Conservation (phyloP, 495 filamentous ascomycete genomes). For the Podospora sp. region DNA sequence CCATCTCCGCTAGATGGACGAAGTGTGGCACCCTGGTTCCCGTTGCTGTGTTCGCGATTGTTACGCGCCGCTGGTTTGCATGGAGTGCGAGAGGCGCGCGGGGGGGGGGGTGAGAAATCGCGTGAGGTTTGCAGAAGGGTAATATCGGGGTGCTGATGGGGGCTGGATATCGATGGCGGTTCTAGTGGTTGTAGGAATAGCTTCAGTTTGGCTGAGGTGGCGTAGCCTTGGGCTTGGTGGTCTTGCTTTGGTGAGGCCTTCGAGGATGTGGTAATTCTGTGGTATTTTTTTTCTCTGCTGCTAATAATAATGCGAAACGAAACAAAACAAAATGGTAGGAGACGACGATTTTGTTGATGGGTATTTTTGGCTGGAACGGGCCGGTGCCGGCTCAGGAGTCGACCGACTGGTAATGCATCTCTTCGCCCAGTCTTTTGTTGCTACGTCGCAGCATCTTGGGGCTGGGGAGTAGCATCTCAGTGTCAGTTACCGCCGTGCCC, state of each 20-base stretch:
- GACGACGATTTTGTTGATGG: background rate
- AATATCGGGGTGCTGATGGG: background rate
- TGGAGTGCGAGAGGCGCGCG: background rate
- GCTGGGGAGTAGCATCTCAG: constrained; percentile 3
- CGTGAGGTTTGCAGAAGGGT: constrained; percentile 1
- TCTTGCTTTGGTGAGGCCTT: too few species aligned
- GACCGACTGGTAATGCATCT: background rate
- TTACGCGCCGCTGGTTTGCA: constrained; percentile 13
- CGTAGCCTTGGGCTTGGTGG: too few species aligned
- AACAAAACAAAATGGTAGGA: background rate
- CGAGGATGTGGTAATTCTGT: too few species aligned
- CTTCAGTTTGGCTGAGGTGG: background rate
- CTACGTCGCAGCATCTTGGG: background rate
- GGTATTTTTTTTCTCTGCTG: background rate
- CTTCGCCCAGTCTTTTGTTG: constrained; percentile 2
- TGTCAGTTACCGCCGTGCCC: constrained; percentile 12
- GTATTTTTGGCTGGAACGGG: background rate
- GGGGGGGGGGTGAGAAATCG: background rate
- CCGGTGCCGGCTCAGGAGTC: background rate
- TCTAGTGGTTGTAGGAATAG: background rate
- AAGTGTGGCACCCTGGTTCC: background rate
- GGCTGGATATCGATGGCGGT: background rate
- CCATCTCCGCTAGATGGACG: too few species aligned
- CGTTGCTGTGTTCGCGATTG: background rate
- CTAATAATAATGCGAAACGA: constrained; percentile 11